Evolutionary conservation across 169 alveolate species (phyloP), one percentile per base, ranked within the genome.

Genomic region (Plasmodium billcollinsi): DNA sequence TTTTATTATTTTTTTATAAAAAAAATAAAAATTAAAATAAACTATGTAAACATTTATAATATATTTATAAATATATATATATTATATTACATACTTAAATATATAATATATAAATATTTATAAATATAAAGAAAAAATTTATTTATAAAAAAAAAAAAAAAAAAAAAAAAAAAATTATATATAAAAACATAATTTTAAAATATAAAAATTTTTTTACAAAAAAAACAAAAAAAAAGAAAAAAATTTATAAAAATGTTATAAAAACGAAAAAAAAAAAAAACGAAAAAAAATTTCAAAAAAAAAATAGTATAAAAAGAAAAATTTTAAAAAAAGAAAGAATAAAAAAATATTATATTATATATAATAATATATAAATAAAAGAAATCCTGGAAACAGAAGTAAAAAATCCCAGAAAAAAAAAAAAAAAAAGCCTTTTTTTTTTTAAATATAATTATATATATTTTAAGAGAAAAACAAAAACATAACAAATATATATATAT

Each of bases 211-310:
- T 24, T 24, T 20, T 70, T 39, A 70, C 15, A 70, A 49, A 49
- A 69, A 15, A 69, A 69, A 63, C 20, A 63, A 63, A 63, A 63
- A 63, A 63, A 63, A 63, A 63, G 12, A 6, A 56, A 56, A 56
- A 56, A 56, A 18, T 56, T 18, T 56, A 56, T 15, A 56, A 63
- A 63, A 63, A 26, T 9, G 18, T 24, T 20, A 26, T 20, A 21
- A 70, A 70, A 70, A 21, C 15, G 20, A 8, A 70, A 70, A 70
- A 39, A 39, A 39, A 69, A 69, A 49, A 70, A 47, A 12, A 45
- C 33, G 12, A 70, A 69, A 70, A 70, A 70, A 70, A 70, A 70
- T 0, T 6, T 24, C 7, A 39, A 70, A 70, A 70, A 70, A 70
- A 39, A 70, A 24, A 65, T 21, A 65, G 20, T 21, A 63, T n/a